phyloP scores from a whole-genome alignment of 352 stramenopile genomes.

The Globisporangium radiosum region DNA sequence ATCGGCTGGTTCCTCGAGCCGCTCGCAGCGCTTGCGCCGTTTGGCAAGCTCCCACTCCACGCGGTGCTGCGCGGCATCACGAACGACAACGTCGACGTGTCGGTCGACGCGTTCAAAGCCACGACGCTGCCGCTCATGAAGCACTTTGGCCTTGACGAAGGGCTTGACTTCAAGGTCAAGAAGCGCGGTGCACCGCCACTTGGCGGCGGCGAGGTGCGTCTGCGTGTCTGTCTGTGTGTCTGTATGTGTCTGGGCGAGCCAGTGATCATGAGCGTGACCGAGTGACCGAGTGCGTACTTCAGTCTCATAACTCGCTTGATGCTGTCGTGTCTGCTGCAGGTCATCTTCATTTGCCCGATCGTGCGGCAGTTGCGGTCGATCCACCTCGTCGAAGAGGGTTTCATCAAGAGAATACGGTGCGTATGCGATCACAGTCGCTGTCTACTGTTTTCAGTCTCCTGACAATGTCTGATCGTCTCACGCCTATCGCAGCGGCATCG shows the following conservation, averaged over 20 bases:
- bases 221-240: not conserved
- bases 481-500: conserved; percentile 67
- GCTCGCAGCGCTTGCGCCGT: conserved; percentile 94
- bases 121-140: conserved; percentile 94
- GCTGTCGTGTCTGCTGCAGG: conserved; percentile 16
- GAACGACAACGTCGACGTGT: conserved; percentile 89
- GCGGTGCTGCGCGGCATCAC: conserved; percentile 95
- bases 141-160: conserved; percentile 95
- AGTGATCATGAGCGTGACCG: not conserved
- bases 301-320: not conserved
- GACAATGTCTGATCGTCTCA: too few relatives aligned
- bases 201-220: conserved; percentile 52
- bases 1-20: conserved; percentile 99
- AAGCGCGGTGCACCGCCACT: conserved; percentile 87
- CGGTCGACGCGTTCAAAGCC: conserved; percentile 92
- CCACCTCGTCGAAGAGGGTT: conserved; percentile 94
- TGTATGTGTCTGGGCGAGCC: conserved; percentile 14
- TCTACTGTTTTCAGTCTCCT: too few relatives aligned
- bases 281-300: too few relatives aligned
- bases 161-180: conserved; percentile 82
- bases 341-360: conserved; percentile 94
- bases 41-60: conserved; percentile 94
- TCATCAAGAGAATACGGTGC: conserved; percentile 96
- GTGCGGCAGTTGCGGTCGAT: conserved; percentile 93
- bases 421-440: not conserved